Conservation (phyloP, 2,329 filamentous ascomycete species). For the Fusarium dlaminii region DNA sequence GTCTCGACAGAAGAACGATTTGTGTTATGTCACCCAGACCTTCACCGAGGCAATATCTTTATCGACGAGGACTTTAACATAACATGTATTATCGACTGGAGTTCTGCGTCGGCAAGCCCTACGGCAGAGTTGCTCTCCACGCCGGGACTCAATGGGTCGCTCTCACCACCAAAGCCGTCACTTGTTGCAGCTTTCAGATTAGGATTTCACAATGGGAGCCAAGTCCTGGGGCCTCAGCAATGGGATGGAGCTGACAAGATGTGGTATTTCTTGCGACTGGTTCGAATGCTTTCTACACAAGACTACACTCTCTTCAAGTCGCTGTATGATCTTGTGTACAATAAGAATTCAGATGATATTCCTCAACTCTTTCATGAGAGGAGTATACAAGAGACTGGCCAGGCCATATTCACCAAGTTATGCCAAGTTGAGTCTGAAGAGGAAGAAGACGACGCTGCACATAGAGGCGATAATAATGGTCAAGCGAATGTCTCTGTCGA, state of each 20-base stretch:
- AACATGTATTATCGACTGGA: neutral
- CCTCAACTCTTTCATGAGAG: neutral
- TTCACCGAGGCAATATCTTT: neutral
- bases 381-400: neutral
- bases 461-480: rapidly evolving
- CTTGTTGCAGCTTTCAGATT: neutral
- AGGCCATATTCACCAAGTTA: neutral
- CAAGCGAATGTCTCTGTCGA: neutral
- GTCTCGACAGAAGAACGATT: rapidly evolving
- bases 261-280: neutral
- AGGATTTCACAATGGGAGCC: rapidly evolving
- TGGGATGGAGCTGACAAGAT: neutral
- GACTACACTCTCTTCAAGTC: neutral
- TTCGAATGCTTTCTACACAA: neutral
- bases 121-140: neutral
- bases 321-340: neutral
- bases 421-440: neutral
- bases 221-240: neutral
- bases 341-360: neutral
- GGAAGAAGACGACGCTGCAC: neutral
- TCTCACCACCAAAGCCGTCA: neutral
- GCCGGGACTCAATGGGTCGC: neutral
- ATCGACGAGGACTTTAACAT: neutral
- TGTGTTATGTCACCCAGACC: neutral
- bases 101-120: neutral